Conservation (phyloP, 1,284 basidiomycete genomes). For the Cystobasidiaceae sp. region DNA sequence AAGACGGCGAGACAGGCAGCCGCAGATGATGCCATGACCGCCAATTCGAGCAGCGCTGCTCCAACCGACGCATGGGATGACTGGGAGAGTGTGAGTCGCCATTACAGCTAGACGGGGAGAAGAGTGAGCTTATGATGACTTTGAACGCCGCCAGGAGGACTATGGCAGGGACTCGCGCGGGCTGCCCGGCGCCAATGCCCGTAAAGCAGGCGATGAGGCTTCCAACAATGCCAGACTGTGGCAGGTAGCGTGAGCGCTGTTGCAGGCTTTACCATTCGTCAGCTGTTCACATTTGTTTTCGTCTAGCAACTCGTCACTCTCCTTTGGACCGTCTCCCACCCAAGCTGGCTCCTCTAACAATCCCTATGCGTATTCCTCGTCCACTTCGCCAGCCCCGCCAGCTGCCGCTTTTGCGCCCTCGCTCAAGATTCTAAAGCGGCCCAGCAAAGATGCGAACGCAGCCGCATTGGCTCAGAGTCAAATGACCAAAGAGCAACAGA, state of each 20-base stretch:
- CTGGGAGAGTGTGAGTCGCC: slow-evolving; percentile 25
- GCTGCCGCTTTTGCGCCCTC: slow-evolving; percentile 21
- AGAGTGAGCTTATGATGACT: background rate
- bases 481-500: slow-evolving; percentile 3
- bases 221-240: slow-evolving; percentile 24
- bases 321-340: slow-evolving; percentile 12
- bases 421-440: slow-evolving; percentile 22
- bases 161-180: background rate
- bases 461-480: background rate
- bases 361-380: background rate
- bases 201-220: background rate
- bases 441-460: background rate
- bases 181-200: background rate
- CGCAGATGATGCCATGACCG: slow-evolving; percentile 10
- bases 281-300: background rate
- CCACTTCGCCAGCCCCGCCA: background rate
- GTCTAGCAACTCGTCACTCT: slow-evolving; percentile 25
- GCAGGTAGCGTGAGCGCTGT: slow-evolving; percentile 21
- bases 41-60: slow-evolving; percentile 6
- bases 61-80: slow-evolving; percentile 31
- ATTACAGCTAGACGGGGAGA: background rate
- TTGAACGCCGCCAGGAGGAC: slow-evolving; percentile 10
- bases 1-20: background rate
- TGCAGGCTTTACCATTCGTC: background rate
- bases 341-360: background rate